Conservation (phyloP, 805 yeast genomes). For the Cyberlindnera mrakii region DNA sequence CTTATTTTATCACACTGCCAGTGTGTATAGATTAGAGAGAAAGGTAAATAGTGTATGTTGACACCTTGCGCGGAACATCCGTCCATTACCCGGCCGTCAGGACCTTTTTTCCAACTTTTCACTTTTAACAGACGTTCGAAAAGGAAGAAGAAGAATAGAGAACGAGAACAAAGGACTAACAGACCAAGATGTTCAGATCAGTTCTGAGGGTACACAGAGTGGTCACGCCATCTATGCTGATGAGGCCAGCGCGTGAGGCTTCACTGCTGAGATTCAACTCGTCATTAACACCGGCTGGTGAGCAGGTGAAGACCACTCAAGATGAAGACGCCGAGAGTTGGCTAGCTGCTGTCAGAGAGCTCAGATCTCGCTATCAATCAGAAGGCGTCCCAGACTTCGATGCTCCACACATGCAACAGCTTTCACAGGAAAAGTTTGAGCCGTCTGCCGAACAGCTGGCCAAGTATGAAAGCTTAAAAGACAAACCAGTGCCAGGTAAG, state of each 20-base stretch:
- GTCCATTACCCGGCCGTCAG: neutral
- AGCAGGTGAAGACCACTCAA: constrained; percentile 1
- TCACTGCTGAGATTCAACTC: constrained; percentile 8
- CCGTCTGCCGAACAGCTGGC: constrained; percentile 63
- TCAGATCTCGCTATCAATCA: constrained; percentile 27
- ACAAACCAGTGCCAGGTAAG: constrained; percentile 51
- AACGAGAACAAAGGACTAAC: neutral
- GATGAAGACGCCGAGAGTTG: constrained; percentile 34
- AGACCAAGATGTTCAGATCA: constrained; percentile 10
- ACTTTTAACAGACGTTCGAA: neutral
- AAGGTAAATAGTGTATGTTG: too few relatives aligned
- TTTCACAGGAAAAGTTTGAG: constrained; percentile 31
- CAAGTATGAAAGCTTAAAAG: constrained; percentile 45
- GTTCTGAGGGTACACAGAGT: constrained; percentile 4
- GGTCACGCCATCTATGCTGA: neutral
- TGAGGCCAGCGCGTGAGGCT: neutral
- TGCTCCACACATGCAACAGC: constrained; percentile 22
- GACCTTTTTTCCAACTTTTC: neutral
- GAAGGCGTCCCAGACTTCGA: constrained; percentile 27
- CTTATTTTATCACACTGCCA: too few relatives aligned
- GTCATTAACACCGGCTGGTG: constrained; percentile 3
- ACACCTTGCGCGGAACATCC: too few relatives aligned
- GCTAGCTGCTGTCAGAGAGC: constrained; percentile 36
- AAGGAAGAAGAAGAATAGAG: neutral
- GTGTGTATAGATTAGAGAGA: too few relatives aligned